A percentile compares a stretch with the other conserved stretches of the same genome.
These are phyloP conservation scores for Soucietia sequanensis DNA, from an alignment of 805 yeast genomes.

Conservation along the genomic window DNA sequence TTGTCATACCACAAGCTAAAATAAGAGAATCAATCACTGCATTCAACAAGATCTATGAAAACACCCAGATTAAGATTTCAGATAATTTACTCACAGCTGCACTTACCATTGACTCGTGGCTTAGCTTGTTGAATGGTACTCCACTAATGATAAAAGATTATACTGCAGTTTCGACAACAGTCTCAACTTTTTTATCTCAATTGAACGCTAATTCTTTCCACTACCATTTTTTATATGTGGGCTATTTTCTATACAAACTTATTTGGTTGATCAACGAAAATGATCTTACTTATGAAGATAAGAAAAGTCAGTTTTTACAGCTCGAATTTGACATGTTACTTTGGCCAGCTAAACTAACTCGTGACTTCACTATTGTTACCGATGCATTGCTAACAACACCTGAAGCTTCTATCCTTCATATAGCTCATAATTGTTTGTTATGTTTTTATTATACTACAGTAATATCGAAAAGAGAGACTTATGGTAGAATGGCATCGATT, in stretches of 20 bases:
- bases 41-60: constrained; percentile 11
- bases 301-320: constrained; percentile 9
- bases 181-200: constrained; percentile 3
- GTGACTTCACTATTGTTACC: constrained; percentile 15
- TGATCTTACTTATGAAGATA: constrained; percentile 5
- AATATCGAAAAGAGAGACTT: constrained; percentile 7
- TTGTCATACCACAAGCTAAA: constrained; percentile 4
- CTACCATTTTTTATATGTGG: constrained; percentile 14
- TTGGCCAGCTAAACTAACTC: constrained; percentile 19
- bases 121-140: constrained; percentile 9
- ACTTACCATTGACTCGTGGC: constrained; percentile 17
- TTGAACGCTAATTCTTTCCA: constrained; percentile 11
- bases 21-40: constrained; percentile 8
- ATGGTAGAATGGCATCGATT: constrained; percentile 14
- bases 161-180: constrained; percentile 3
- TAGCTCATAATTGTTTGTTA: constrained; percentile 18
- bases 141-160: constrained; percentile 9
- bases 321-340: constrained; percentile 21
- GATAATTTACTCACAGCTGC: constrained; percentile 14
- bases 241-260: constrained; percentile 13
- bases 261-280: constrained; percentile 10
- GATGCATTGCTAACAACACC: constrained; percentile 18
- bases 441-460: constrained; percentile 14
- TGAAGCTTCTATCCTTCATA: constrained; percentile 18
- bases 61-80: constrained; percentile 2